Conservation (phyloP, 768 basidiomycete species). For the Hygrocybe punicea region DNA sequence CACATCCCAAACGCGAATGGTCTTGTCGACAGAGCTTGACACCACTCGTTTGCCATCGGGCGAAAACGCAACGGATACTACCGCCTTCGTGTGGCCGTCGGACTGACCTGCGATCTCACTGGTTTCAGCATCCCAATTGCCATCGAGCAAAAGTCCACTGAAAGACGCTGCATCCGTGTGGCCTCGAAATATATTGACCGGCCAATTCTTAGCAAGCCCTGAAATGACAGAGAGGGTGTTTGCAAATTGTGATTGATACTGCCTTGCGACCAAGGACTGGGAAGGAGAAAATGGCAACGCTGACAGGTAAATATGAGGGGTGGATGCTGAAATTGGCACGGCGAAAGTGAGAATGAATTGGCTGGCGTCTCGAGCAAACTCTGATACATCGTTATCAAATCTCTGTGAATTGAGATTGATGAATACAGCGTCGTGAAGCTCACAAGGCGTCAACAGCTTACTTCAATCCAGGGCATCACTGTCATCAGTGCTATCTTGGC, state of each 20-base stretch:
- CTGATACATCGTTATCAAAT: neutral
- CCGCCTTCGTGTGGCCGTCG: constrained; percentile 5
- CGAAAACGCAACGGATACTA: constrained; percentile 15
- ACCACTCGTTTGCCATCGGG: constrained; percentile 15
- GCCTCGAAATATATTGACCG: constrained; percentile 14
- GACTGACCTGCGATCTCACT: too few species aligned
- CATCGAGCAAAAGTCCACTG: constrained; percentile 5
- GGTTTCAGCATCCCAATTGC: neutral
- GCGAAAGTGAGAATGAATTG: constrained; percentile 32
- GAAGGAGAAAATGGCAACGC: constrained; percentile 34
- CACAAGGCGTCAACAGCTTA: constrained; percentile 4
- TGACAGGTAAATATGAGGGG: constrained; percentile 40
- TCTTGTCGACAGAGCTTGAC: constrained; percentile 14
- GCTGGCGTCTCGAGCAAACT: constrained; percentile 22
- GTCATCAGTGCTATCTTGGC: constrained; percentile 1
- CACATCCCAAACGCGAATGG: constrained; percentile 18
- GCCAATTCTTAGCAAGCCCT: constrained; percentile 16
- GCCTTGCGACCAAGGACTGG: constrained; percentile 10
- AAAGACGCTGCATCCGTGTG: constrained; percentile 12
- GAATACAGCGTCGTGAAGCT: neutral
- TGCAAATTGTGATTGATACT: constrained; percentile 13
- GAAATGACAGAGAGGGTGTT: constrained; percentile 9
- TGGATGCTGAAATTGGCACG: constrained; percentile 26
- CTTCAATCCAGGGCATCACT: constrained; percentile 8
- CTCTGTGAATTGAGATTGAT: neutral